These are phyloP conservation scores for Colletotrichum sp. DNA, from an alignment of 2,329 filamentous ascomycete genomes.

Conservation along the genomic window DNA sequence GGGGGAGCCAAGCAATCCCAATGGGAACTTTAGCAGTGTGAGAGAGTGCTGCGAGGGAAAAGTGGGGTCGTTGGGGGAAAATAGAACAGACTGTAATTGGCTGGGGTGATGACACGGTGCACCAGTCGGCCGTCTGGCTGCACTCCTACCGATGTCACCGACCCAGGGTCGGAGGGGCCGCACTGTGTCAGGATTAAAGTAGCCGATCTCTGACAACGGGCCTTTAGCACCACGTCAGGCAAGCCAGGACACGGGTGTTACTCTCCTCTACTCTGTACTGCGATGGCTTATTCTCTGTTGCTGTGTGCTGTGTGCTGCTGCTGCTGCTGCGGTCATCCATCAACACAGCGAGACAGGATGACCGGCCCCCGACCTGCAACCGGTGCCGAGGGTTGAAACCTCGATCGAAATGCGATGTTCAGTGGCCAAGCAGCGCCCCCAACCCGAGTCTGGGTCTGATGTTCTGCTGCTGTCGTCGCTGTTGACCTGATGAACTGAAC, in stretches of 20 bases:
- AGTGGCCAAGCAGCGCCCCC: not conserved
- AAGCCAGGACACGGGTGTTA: slow-evolving; percentile 2
- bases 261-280: not conserved
- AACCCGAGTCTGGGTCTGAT: not conserved
- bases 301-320: not conserved
- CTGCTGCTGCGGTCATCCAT: not conserved
- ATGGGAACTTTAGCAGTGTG: not conserved
- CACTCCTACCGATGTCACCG: not conserved
- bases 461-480: not conserved
- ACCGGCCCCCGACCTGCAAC: not conserved
- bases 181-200: slow-evolving; percentile 11
- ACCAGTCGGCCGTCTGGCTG: not conserved
- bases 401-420: not conserved
- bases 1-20: not conserved
- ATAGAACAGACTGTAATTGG: not conserved
- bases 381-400: not conserved
- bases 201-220: slow-evolving; percentile 2
- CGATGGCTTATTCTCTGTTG: not conserved
- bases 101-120: not conserved
- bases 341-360: not conserved
- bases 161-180: not conserved
- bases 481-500: not conserved
- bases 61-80: not conserved
- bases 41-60: not conserved
- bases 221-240: not conserved